phyloP scores from a whole-genome alignment of 345 rosid genomes.

The Salix arbutifolia region DNA sequence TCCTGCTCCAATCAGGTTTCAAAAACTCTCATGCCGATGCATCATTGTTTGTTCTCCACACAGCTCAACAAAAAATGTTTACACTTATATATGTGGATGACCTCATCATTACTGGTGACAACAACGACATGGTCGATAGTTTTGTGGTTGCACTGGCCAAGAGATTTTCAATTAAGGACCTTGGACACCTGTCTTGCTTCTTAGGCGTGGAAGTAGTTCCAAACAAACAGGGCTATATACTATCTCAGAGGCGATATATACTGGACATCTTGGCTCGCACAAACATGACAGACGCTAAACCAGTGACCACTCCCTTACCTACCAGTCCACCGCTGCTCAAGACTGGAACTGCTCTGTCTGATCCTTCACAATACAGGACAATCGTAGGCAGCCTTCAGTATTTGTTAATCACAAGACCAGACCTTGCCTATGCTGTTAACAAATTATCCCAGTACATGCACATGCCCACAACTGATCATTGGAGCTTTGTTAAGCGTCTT shows the following conservation, averaged over 20 bases:
- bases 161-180: not conserved
- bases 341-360: rapidly evolving
- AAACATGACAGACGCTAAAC: not conserved
- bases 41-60: rapidly evolving
- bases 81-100: not conserved
- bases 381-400: not conserved
- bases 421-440: not conserved
- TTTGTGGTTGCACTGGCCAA: rapidly evolving
- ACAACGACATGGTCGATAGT: rapidly evolving
- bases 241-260: rapidly evolving
- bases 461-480: not conserved
- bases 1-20: not conserved
- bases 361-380: rapidly evolving
- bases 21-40: not conserved
- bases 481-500: not conserved
- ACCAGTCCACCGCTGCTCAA: not conserved
- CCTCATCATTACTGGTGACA: rapidly evolving
- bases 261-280: not conserved
- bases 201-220: not conserved
- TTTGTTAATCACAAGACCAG: rapidly evolving
- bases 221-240: rapidly evolving
- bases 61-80: not conserved
- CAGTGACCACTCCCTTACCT: rapidly evolving
- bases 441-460: not conserved
- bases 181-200: too few species aligned